phyloP scores from a whole-genome alignment of 2,329 filamentous ascomycete genomes.

The Gliomastix tumulicola region DNA sequence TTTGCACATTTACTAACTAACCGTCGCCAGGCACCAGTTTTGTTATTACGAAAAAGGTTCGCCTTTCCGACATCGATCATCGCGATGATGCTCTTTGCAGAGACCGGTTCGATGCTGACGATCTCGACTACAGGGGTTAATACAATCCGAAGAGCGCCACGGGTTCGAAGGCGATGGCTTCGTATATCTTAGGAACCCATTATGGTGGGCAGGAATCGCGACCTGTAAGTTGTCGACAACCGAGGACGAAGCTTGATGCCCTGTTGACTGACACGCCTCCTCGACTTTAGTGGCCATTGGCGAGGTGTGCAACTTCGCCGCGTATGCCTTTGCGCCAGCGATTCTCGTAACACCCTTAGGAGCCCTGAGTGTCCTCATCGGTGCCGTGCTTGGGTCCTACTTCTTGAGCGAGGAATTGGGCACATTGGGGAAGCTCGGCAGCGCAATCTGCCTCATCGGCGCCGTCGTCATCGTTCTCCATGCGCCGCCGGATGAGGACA shows the following conservation, averaged over 20 bases:
- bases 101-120: no score
- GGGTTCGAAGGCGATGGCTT: constrained; percentile 97
- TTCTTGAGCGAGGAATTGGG: constrained; percentile 87
- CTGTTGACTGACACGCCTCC: constrained; percentile 11
- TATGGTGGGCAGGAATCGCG: constrained; percentile 94
- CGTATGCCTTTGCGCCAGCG: constrained; percentile 97
- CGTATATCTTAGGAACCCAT: constrained; percentile 86
- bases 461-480: constrained; percentile 97
- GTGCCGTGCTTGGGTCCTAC: constrained; percentile 89
- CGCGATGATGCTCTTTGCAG: no score
- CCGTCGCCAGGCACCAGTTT: constrained; percentile 73
- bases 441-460: constrained; percentile 91
- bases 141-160: constrained; percentile 83
- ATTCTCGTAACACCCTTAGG: constrained; percentile 95
- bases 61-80: constrained; percentile 5
- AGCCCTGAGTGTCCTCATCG: constrained; percentile 89
- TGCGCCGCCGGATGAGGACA: constrained; percentile 87
- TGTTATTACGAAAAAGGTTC: constrained; percentile 97
- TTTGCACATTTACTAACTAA: constrained; percentile 11
- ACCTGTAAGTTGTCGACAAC: no score
- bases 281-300: constrained; percentile 90
- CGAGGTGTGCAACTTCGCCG: constrained; percentile 95
- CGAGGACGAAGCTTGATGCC: constrained; percentile 3
- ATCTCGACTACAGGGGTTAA: constrained; percentile 80
- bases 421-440: constrained; percentile 86